A percentile compares a stretch with the other conserved stretches of the same genome.
These are phyloP conservation scores for Diplodia seriata DNA, from an alignment of 2,329 filamentous ascomycete species.

Conservation along the genomic window DNA sequence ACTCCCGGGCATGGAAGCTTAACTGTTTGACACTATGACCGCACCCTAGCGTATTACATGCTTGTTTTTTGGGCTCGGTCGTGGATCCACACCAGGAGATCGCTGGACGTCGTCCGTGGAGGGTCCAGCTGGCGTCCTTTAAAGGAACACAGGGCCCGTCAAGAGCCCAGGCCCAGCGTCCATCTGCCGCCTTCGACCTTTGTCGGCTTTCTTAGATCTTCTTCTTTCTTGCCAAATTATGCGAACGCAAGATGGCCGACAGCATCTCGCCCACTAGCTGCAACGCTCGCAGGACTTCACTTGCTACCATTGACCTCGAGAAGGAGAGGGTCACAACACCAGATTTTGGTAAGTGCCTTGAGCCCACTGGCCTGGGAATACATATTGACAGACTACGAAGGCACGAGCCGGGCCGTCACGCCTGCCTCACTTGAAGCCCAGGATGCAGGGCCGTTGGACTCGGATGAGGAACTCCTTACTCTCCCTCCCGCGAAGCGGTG, in stretches of 20 bases:
- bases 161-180: slow-evolving; percentile 10
- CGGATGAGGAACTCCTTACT: slow-evolving; percentile 16
- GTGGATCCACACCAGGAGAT: slow-evolving; percentile 15
- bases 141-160: slow-evolving; percentile 13
- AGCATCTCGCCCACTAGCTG: slow-evolving; percentile 11
- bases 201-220: not conserved
- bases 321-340: slow-evolving; percentile 1
- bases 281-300: not conserved
- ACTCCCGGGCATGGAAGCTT: slow-evolving; percentile 28
- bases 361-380: no score
- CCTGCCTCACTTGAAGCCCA: slow-evolving; percentile 27
- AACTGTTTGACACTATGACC: slow-evolving; percentile 5
- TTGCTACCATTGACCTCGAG: slow-evolving; percentile 4
- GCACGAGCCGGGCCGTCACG: not conserved
- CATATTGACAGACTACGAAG: not conserved
- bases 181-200: not conserved
- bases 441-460: not conserved
- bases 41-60: slow-evolving; percentile 9
- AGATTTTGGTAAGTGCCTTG: slow-evolving; percentile 11
- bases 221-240: not conserved
- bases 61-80: slow-evolving; percentile 15
- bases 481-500: slow-evolving; percentile 21
- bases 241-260: slow-evolving; percentile 7
- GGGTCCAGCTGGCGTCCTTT: slow-evolving; percentile 15
- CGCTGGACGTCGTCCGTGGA: not conserved